Evolutionary conservation across 192 early-diverging fungal species (phyloP).

Genomic region (Entomortierella parvispora): DNA sequence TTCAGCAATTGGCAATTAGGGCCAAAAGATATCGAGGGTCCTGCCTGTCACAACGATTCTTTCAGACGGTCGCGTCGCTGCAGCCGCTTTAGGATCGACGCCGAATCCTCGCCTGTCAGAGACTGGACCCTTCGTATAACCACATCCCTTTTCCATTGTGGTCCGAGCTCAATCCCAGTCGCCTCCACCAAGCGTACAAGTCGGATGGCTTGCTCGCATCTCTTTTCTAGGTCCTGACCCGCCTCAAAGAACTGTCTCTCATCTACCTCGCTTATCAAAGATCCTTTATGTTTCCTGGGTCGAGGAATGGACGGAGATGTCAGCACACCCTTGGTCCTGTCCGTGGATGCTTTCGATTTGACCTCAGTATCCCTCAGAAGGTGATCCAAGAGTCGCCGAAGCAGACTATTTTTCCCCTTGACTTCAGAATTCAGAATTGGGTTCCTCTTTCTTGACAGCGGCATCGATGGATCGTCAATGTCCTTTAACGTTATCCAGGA

Average conservation of each 20-base stretch:
- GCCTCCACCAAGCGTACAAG: slow-evolving; percentile 32
- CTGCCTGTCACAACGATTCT: no score
- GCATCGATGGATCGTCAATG: background rate
- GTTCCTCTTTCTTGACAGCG: background rate
- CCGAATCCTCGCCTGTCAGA: slow-evolving; percentile 11
- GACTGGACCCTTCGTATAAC: slow-evolving; percentile 14
- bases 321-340: background rate
- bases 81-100: slow-evolving; percentile 9
- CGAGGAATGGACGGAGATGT: no score
- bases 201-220: slow-evolving; percentile 35
- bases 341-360: background rate
- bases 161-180: slow-evolving; percentile 26
- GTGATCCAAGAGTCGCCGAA: slow-evolving; percentile 38
- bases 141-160: slow-evolving; percentile 31
- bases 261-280: background rate
- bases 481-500: slow-evolving; percentile 19
- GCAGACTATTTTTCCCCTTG: slow-evolving; percentile 37
- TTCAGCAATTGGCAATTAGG: background rate
- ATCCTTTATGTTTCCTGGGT: background rate
- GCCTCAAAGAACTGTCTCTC: background rate
- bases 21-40: no score
- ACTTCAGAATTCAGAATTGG: slow-evolving; percentile 9
- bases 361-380: slow-evolving; percentile 2
- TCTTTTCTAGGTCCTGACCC: no score
- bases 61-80: background rate